Conservation (phyloP, 2,329 filamentous ascomycete genomes). For the Fusarium hostae region DNA sequence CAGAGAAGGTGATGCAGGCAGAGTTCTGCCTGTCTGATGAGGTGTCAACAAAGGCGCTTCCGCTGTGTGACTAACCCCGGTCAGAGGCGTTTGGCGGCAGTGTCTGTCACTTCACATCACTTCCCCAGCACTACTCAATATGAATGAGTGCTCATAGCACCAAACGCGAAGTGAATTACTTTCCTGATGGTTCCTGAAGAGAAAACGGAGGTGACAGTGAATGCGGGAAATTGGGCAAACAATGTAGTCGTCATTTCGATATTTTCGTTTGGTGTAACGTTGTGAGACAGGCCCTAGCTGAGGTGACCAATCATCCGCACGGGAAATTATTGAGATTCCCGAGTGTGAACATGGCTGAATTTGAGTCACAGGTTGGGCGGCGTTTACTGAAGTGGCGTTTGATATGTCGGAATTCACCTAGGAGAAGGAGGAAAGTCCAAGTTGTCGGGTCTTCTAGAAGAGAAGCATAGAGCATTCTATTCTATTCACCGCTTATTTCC, state of each 20-base stretch:
- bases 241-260: background rate
- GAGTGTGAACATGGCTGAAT: background rate
- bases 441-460: background rate
- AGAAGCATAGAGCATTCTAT: accelerated
- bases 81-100: background rate
- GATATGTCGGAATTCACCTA: background rate
- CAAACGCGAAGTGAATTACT: background rate
- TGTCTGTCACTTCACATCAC: background rate
- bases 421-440: background rate
- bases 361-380: background rate
- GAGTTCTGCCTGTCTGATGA: background rate
- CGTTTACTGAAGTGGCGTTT: background rate
- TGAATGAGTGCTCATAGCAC: background rate
- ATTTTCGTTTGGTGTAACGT: background rate
- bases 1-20: background rate
- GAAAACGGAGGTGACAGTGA: background rate
- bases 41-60: background rate
- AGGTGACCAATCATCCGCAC: background rate
- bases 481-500: background rate
- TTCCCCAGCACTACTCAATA: background rate
- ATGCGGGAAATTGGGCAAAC: background rate
- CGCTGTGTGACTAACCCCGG: background rate
- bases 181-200: background rate
- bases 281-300: background rate
- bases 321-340: background rate